Evolutionary conservation across 805 yeast species (phyloP), one percentile per base, ranked within the genome.

Genomic region (Danielia oregonensis): DNA sequence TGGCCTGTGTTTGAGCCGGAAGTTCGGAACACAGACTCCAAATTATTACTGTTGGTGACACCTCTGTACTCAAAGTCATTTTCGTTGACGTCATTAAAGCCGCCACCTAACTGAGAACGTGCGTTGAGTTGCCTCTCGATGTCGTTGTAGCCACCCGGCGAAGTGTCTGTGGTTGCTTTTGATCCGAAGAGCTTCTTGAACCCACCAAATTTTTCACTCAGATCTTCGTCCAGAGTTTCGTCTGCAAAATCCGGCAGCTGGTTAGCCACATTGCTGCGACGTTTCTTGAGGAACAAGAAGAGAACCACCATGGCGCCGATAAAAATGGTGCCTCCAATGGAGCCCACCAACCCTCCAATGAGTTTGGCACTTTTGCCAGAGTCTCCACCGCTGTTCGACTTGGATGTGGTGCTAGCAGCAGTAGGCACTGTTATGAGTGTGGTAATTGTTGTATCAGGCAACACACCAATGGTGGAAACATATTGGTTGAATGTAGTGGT

Each of bases 261-360:
- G 49, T 67, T 67, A 27, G 63, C 61, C 23, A 63, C 41, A 11
- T 44, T 43, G 28, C 49, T 46, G 42, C 54, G 55, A 23, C 66
- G 49, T 33, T 49, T 55, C 39, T 55, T 64, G 44, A 64, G 48
- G 39, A 62, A 59, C 24, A 67, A 44, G 35, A 65, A 58, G 12
- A 66, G 39, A 9, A 60, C 53, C 8, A 65, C 69, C 13, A 64
- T 40, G 3, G 54, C 50, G 0, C 68, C 70, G 28, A 67, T 58
- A n/a, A 65, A 52, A 17, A 67, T 57, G 13, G 68, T 55, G 9
- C 73, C 73, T n/a, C 72, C 73, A 16, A 67, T 59, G 2, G 70
- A 63, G 0, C 73, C 73, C n/a, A 67, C 72, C 11, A 67, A 48
- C 1, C 73, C 72, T 3, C 73, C 73, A 15, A 67, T 64, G 26